These are phyloP conservation scores for Vicia villosa DNA, from an alignment of 306 rosid genomes.

Conservation along the genomic window DNA sequence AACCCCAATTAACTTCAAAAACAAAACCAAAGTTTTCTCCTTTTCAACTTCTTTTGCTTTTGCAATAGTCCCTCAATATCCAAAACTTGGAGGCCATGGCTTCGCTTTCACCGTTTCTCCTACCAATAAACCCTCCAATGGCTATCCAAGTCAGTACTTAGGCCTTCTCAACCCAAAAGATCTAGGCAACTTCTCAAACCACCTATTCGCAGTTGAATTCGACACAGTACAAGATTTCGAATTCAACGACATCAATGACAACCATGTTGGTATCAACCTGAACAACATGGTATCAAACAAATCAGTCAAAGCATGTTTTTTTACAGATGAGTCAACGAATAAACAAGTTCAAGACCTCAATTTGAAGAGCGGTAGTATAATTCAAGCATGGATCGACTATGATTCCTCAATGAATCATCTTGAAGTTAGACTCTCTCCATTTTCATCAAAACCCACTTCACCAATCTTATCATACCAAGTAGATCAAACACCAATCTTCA, in stretches of 20 bases:
- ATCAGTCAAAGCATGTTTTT: conserved; percentile 44
- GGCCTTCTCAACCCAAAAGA: conserved; percentile 55
- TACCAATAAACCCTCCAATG: conserved; percentile 28
- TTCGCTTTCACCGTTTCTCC: conserved; percentile 55
- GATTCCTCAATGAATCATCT: conserved; percentile 38
- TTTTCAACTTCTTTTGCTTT: conserved; percentile 52
- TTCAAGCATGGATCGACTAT: conserved; percentile 62
- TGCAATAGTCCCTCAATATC: conserved; percentile 41
- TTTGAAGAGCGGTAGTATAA: conserved; percentile 49
- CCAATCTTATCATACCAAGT: conserved; percentile 48
- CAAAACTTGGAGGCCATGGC: conserved; percentile 52
- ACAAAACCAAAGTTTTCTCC: conserved; percentile 36
- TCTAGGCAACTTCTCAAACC: conserved; percentile 56
- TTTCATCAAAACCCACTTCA: conserved; percentile 47
- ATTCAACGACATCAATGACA: conserved; percentile 53
- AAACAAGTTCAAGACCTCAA: conserved; percentile 27
- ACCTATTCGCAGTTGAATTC: conserved; percentile 54
- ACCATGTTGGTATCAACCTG: conserved; percentile 56
- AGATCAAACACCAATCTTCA: conserved; percentile 51
- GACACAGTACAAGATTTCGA: conserved; percentile 59
- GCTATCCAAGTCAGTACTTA: conserved; percentile 50
- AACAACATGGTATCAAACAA: conserved; percentile 55
- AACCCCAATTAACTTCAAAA: conserved; percentile 44
- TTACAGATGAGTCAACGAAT: not conserved
- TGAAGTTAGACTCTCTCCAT: conserved; percentile 52